phyloP scores from a whole-genome alignment of 2,329 filamentous ascomycete genomes.

The Zymoseptoria ardabiliae region DNA sequence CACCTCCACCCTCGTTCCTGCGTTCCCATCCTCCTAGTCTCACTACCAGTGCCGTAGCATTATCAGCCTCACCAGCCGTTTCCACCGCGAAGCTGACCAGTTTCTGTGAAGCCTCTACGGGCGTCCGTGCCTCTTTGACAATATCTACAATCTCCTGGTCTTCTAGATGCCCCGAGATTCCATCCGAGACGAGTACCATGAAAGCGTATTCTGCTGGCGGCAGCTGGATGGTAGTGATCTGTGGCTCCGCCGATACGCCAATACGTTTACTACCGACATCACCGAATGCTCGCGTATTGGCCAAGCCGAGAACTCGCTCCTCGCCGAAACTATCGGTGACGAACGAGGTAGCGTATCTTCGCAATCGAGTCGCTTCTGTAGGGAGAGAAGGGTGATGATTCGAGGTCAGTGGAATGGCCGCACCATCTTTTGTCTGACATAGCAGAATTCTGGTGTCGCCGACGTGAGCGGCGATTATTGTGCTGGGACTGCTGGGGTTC shows the following conservation, averaged over 20 bases:
- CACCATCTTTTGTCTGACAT: conserved; percentile 76
- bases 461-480: conserved; percentile 79
- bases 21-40: conserved; percentile 59
- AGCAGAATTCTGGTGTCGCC: conserved; percentile 88
- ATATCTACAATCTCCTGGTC: conserved; percentile 97
- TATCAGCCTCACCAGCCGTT: conserved; percentile 57
- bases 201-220: conserved; percentile 81
- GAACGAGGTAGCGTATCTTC: conserved; percentile 78
- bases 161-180: conserved; percentile 73
- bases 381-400: conserved; percentile 92
- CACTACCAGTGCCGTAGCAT: conserved; percentile 57
- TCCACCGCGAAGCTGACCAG: conserved; percentile 86
- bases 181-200: conserved; percentile 80
- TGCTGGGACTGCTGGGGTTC: conserved; percentile 81
- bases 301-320: conserved; percentile 85
- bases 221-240: conserved; percentile 72
- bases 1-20: conserved; percentile 74
- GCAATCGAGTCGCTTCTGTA: conserved; percentile 71
- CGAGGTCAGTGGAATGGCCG: conserved; percentile 72
- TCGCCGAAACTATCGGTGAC: conserved; percentile 96
- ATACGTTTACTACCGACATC: conserved; percentile 88
- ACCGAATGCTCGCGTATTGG: conserved; percentile 90
- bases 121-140: conserved; percentile 85
- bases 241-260: conserved; percentile 88
- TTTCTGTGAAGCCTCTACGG: conserved; percentile 71